Percentiles rank a stretch among this genome's conserved stretches.
These are phyloP conservation scores for Orbilia quercus DNA, from an alignment of 2,329 filamentous ascomycete genomes.

Conservation along the genomic window DNA sequence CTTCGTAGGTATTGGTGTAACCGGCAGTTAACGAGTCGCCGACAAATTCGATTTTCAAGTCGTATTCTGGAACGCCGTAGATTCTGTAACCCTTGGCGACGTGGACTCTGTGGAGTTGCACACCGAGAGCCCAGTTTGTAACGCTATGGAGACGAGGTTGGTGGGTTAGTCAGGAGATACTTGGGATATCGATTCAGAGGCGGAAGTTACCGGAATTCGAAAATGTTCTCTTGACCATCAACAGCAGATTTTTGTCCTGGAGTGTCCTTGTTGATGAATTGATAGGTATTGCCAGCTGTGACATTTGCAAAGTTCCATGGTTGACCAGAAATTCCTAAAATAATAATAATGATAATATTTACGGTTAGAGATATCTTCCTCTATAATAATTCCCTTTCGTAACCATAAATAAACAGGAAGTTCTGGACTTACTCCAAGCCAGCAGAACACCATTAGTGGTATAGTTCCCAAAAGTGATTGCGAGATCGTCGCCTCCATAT, in stretches of 20 bases:
- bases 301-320: conserved; percentile 74
- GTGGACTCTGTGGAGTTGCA: conserved; percentile 70
- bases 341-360: no score
- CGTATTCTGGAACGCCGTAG: conserved; percentile 64
- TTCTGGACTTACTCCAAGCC: conserved; percentile 63
- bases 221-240: conserved; percentile 40
- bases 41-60: conserved; percentile 65
- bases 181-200: background rate
- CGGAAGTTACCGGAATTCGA: conserved; percentile 45
- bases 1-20: conserved; percentile 71
- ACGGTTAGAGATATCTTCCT: background rate
- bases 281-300: conserved; percentile 69
- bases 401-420: background rate
- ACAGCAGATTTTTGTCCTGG: conserved; percentile 28
- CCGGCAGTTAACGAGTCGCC: conserved; percentile 68
- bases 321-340: conserved; percentile 64
- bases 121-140: conserved; percentile 72
- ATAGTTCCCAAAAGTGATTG: conserved; percentile 46
- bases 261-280: conserved; percentile 64
- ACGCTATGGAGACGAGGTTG: conserved; percentile 62
- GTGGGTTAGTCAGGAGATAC: conserved; percentile 27
- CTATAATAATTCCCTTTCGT: no score
- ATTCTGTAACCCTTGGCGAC: conserved; percentile 65
- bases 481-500: conserved; percentile 67
- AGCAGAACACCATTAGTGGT: conserved; percentile 64